Conservation (phyloP, 495 filamentous ascomycete genomes). For the Pyrenula massariospora region DNA sequence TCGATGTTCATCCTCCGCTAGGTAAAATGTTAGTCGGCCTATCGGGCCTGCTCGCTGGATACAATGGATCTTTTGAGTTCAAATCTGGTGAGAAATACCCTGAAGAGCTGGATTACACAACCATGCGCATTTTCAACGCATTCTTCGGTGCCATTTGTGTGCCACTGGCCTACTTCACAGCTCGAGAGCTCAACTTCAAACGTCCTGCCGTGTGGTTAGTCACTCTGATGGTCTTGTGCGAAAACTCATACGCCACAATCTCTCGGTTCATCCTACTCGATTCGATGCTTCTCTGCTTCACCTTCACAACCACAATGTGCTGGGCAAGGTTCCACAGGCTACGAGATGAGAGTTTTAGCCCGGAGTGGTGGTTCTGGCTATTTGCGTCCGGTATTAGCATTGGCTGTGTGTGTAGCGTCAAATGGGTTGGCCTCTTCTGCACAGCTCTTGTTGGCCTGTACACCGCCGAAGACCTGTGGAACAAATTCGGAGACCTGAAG, state of each 20-base stretch:
- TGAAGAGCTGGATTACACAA: constrained; percentile 87
- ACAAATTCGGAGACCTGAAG: constrained; percentile 88
- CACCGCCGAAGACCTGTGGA: constrained; percentile 94
- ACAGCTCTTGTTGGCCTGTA: constrained; percentile 92
- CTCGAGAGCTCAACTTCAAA: constrained; percentile 76
- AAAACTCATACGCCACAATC: constrained; percentile 98
- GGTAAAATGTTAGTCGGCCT: constrained; percentile 97
- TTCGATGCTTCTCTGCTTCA: constrained; percentile 97
- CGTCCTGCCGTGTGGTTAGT: constrained; percentile 86
- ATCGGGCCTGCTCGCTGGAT: constrained; percentile 88
- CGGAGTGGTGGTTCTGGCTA: constrained; percentile 88
- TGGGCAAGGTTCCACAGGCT: constrained; percentile 91
- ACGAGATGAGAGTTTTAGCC: constrained; percentile 69
- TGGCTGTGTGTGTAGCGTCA: constrained; percentile 95
- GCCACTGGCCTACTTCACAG: constrained; percentile 89
- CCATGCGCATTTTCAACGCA: constrained; percentile 97
- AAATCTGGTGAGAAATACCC: constrained; percentile 96
- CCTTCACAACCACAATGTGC: constrained; percentile 89
- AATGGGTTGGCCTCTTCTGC: constrained; percentile 92
- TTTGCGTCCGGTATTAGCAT: constrained; percentile 86
- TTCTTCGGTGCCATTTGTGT: constrained; percentile 88
- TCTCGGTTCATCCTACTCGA: constrained; percentile 95
- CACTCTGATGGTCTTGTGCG: constrained; percentile 91
- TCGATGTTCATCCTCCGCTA: constrained; percentile 94
- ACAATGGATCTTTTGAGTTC: constrained; percentile 99